A percentile compares a stretch with the other conserved stretches of the same genome.
Evolutionary conservation across 2,329 filamentous ascomycete species (phyloP).

Genomic region (Acarospora socialis): DNA sequence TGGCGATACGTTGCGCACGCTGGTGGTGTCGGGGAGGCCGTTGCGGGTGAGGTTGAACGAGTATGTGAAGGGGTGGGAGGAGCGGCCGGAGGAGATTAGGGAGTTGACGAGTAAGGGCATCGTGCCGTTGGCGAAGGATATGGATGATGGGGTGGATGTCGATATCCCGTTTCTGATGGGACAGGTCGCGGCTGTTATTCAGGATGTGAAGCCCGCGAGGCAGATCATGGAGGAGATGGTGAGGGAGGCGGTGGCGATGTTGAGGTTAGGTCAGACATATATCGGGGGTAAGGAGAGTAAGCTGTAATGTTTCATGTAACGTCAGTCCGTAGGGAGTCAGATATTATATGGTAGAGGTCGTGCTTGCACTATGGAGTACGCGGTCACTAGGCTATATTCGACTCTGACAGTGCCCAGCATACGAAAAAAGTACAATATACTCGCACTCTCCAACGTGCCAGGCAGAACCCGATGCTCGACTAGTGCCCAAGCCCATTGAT

Average conservation of each 20-base stretch:
- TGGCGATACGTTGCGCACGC: constrained; percentile 65
- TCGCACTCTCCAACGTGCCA: not conserved
- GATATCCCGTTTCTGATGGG: constrained; percentile 89
- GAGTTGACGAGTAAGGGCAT: constrained; percentile 62
- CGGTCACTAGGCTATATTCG: not conserved
- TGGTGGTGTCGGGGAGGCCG: constrained; percentile 71
- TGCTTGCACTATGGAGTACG: not conserved
- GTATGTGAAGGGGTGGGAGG: constrained; percentile 72
- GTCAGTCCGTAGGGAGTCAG: not conserved
- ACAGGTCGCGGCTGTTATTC: constrained; percentile 70
- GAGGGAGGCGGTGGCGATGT: constrained; percentile 52
- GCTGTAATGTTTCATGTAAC: constrained; percentile 21
- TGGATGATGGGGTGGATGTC: constrained; percentile 68
- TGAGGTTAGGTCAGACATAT: constrained; percentile 49
- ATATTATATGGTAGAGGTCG: not conserved
- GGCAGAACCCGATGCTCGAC: not conserved
- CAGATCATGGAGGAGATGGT: constrained; percentile 91
- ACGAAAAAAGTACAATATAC: too few relatives aligned
- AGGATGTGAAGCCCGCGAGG: constrained; percentile 62
- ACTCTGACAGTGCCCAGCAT: not conserved
- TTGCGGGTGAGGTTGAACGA: constrained; percentile 69
- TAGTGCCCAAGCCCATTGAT: constrained; percentile 27
- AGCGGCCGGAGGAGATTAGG: constrained; percentile 57
- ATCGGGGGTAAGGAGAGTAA: constrained; percentile 32
- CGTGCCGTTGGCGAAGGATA: constrained; percentile 67